Base-by-base conservation (phyloP, 148 eudicot species). In the Beta vulgaris region DNA sequence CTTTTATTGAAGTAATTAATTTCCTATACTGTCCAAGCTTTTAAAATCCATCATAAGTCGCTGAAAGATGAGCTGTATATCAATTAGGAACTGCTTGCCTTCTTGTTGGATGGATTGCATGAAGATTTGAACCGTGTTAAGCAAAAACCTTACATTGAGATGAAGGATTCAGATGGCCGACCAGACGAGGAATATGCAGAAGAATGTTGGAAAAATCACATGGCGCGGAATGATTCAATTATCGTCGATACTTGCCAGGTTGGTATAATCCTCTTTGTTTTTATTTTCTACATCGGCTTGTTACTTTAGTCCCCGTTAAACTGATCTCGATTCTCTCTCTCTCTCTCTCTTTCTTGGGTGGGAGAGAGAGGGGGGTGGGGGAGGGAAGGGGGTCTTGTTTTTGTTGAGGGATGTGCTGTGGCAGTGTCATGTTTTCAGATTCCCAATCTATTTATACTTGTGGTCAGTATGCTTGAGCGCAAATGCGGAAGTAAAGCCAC, bases 61-160 rank as follows among this genome's bases (percentile, higher is more conserved):
- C 69, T 69, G 28, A 59, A 40, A 49, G 40, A 29, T 68, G 74
- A 37, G 49, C 71, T 7, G 44, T 60, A 73, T 71, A 57, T 77
- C 43, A 36, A 77, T 55, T 77, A 91, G 98, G 98, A 93, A 82
- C 88, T 93, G 79, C 96, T 93, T 78, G 98, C 98, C 73, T 93
- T 93, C 79, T 83, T 93, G 83, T 81, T 93, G 85, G 98, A 93
- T 78, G 98, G 98, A 58, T 78, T 93, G 87, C 98, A 93, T 86
- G 98, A 93, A 87, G 98, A 93, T 75, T 80, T 93, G 76, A 93
- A 93, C 75, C 98, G 96, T 81, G 96, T 93, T 13, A 93, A 86
- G 81, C 89, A 87, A 63, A 93, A 93, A 74, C 98, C 98, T 48
- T 93, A 93, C 66, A 72, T 93, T 72, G 98, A 91, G 75, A 86